These are phyloP conservation scores for Hibiscus trionum DNA, from an alignment of 345 rosid species.

Conservation along the genomic window DNA sequence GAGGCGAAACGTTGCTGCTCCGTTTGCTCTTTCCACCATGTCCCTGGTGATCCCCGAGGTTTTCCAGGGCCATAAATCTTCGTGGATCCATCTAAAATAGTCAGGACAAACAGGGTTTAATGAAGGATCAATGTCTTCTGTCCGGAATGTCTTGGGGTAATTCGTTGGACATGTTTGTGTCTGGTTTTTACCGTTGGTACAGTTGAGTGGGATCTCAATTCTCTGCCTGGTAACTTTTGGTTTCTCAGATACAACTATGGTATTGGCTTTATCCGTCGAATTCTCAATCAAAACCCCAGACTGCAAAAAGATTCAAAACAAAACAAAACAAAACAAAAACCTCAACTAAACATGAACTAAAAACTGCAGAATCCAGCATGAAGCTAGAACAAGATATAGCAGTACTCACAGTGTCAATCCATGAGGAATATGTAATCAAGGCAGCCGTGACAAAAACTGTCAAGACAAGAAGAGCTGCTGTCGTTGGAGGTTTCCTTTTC, in stretches of 20 bases:
- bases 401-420: slow-evolving; percentile 25
- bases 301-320: slow-evolving; percentile 10
- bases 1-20: slow-evolving; percentile 33
- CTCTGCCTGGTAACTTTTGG: slow-evolving; percentile 12
- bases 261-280: neutral
- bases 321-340: neutral
- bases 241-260: neutral
- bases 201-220: slow-evolving; percentile 29
- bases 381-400: neutral
- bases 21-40: slow-evolving; percentile 40
- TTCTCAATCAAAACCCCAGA: neutral
- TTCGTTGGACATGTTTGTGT: slow-evolving; percentile 35
- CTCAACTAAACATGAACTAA: neutral
- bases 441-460: slow-evolving; percentile 18
- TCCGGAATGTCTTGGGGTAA: slow-evolving; percentile 19
- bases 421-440: slow-evolving; percentile 12
- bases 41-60: slow-evolving; percentile 40
- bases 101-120: slow-evolving; percentile 30
- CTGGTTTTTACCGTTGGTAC: slow-evolving; percentile 22
- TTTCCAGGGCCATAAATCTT: slow-evolving; percentile 55
- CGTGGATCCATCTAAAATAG: slow-evolving; percentile 59
- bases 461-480: slow-evolving; percentile 20
- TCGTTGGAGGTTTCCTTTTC: slow-evolving; percentile 14
- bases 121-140: slow-evolving; percentile 10
- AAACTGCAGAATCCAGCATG: neutral